Conservation (phyloP, 441 rosid genomes). For the Brassica hybrid region DNA sequence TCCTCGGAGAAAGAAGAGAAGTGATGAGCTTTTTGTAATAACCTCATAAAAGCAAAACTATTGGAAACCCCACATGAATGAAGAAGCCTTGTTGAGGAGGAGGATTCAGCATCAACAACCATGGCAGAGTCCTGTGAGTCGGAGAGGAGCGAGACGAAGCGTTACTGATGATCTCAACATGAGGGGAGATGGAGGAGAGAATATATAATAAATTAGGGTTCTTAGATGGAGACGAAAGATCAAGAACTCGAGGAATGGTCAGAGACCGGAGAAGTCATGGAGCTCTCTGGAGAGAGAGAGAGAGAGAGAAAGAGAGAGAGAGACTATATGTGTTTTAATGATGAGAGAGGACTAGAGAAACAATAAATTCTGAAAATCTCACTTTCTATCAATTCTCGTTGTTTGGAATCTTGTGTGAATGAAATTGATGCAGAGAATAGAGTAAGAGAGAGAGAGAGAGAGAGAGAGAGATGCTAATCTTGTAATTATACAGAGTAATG, state of each 20-base stretch:
- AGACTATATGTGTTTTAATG: constrained; percentile 21
- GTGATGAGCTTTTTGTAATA: constrained; percentile 40
- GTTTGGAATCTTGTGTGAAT: no score
- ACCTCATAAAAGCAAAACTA: constrained; percentile 47
- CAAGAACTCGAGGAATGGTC: no score
- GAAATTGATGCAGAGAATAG: no score
- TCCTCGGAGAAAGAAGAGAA: constrained; percentile 38
- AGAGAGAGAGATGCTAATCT: no score
- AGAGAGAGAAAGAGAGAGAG: constrained; percentile 12
- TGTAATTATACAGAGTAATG: no score
- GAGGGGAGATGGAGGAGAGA: constrained; percentile 25
- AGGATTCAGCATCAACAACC: constrained; percentile 67
- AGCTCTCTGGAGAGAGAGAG: constrained; percentile 8
- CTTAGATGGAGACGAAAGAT: constrained; percentile 36
- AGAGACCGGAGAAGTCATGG: no score
- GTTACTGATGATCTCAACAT: constrained; percentile 42
- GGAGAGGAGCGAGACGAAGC: constrained; percentile 24
- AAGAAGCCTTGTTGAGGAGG: constrained; percentile 28
- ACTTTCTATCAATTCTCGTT: no score
- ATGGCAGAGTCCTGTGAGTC: constrained; percentile 60
- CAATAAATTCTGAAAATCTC: no score
- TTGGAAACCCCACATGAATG: constrained; percentile 33
- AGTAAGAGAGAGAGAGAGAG: no score
- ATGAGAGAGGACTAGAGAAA: constrained; percentile 11
- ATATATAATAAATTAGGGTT: constrained; percentile 27